Evolutionary conservation across 208 protist genomes (phyloP).

Genomic region (Trichomonas tenax): DNA sequence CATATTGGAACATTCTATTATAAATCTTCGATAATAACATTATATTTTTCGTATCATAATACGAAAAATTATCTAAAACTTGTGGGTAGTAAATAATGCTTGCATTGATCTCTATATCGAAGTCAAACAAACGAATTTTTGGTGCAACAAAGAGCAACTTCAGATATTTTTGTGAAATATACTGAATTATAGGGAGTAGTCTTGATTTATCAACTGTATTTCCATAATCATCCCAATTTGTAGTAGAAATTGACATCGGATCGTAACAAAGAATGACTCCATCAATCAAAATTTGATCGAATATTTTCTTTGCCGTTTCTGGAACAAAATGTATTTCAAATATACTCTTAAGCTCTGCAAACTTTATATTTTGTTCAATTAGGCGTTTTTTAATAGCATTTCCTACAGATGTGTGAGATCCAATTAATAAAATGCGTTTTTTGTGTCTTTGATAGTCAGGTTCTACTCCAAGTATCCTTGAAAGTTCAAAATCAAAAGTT

Average conservation of each 20-base stretch:
- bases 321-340: background rate
- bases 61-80: background rate
- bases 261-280: background rate
- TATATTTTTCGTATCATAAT: background rate
- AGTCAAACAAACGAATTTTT: background rate
- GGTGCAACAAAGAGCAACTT: background rate
- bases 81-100: background rate
- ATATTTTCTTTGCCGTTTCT: background rate
- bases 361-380: background rate
- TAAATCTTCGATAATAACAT: background rate
- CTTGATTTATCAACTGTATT: background rate
- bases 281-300: background rate
- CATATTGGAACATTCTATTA: background rate
- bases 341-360: background rate
- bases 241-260: background rate
- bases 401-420: background rate
- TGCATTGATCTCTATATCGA: background rate
- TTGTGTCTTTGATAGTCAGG: background rate
- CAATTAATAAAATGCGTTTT: background rate
- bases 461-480: background rate
- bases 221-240: background rate
- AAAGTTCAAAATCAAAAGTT: background rate
- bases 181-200: background rate
- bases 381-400: background rate
- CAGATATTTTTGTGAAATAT: background rate